Base-by-base conservation (phyloP, 768 basidiomycete species). In the Lactarius pseudohatsudake region DNA sequence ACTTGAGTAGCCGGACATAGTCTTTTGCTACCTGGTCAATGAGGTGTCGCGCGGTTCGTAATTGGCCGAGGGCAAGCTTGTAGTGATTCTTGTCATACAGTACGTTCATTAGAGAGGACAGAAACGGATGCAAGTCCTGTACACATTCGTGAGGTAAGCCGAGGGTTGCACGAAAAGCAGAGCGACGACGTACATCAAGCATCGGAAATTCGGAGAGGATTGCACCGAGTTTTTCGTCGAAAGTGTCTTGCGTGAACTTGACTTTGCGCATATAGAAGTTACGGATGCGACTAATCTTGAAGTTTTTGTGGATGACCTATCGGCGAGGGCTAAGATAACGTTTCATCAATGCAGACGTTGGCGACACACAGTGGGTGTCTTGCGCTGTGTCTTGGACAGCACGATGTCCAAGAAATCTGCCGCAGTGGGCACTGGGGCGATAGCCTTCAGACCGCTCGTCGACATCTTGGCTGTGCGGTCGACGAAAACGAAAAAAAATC, bases 51-150 rank as follows among this genome's bases (percentile, higher is more conserved):
- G 92, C 92, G 1, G 97, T 99, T 70, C 96, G 90, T 66, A 99
- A 86, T 75, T 99, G 97, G 66, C 97, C 96, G 54, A 99, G 82
- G 3, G 97, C 97, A 61, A 99, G 91, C 80, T 98, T 98, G 86
- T 98, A 98, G 76, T 99, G 96, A 75, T 98, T 98, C 81, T 98
- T 98, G 84, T 99, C 97, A 78, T 99, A 99, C 50, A 99, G 85
- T 18, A 99, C 97, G 78, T 99, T 99, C 85, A 99, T 88, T 20
- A 99, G 82, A 2, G 95, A 96, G 1, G 94, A 85, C 20, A 98
- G 82, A 82, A 98, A 99, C 1, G 97, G 97, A 76, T 99, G 97
- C 11, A 99, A 83, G 75, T 98, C 96, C 83, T 86, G 73, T 4
- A 58, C 55, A 30, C n/a, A 18, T 61, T 45, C 50, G 28, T n/a